A percentile compares a stretch with the other conserved stretches of the same genome.
phyloP scores from a whole-genome alignment of 1,139 yeast species.

The Pichia sorboxylosa region DNA sequence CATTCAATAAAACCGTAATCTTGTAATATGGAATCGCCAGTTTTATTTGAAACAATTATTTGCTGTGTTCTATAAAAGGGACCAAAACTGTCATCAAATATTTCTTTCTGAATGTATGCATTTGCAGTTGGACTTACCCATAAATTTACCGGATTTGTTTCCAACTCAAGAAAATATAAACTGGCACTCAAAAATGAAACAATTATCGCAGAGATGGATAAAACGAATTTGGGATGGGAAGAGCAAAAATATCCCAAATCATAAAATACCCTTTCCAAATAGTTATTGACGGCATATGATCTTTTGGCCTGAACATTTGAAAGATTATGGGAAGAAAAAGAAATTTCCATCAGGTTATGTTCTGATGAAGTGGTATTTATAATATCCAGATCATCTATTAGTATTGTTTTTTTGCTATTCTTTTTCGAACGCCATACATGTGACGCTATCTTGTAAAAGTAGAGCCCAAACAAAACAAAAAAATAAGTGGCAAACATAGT shows the following conservation, averaged over 20 bases:
- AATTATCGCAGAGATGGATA: conserved; percentile 33
- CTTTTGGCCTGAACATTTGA: conserved; percentile 12
- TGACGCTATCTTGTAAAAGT: conserved; percentile 31
- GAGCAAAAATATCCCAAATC: conserved; percentile 48
- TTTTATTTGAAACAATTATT: conserved; percentile 58
- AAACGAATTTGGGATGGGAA: conserved; percentile 42
- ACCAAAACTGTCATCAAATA: conserved; percentile 73
- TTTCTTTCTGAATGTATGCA: conserved; percentile 55
- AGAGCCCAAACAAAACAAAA: conserved; percentile 18
- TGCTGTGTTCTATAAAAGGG: conserved; percentile 89
- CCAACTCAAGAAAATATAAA: conserved; percentile 44
- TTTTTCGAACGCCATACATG: conserved; percentile 23
- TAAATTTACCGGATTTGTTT: conserved; percentile 65
- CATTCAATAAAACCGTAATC: conserved; percentile 61
- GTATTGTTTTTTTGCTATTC: neutral
- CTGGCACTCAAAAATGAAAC: conserved; percentile 43
- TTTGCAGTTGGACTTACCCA: conserved; percentile 86
- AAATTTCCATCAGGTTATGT: conserved; percentile 1
- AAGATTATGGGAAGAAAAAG: conserved; percentile 8
- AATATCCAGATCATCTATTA: conserved; percentile 13
- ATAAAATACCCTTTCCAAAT: conserved; percentile 35
- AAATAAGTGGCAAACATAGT: conserved; percentile 42
- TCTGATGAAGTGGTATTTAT: conserved; percentile 5
- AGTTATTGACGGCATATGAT: conserved; percentile 33
- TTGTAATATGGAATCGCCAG: conserved; percentile 42